Evolutionary conservation across 1,284 basidiomycete species (phyloP), one percentile per base, ranked within the genome.

Genomic region (Ceratobasidium sp.): DNA sequence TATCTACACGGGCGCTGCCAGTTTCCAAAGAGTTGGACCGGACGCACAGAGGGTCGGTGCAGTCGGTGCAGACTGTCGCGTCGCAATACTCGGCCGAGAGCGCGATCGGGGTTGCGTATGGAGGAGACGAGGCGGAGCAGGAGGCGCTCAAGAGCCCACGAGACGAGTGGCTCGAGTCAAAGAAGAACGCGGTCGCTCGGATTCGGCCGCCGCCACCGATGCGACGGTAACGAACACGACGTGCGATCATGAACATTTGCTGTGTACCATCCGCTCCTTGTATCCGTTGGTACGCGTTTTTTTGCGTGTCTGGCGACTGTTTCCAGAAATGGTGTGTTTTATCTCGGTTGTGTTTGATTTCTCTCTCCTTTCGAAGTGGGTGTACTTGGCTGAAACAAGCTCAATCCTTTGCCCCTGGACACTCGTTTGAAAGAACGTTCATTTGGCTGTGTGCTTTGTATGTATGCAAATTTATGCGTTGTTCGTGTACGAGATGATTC

Each of bases 311-410:
- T 62, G n/a, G 2, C 5, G 5, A 3, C 23, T 46, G 6, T 62
- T 61, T 45, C 16, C 23, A n/a, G 16, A 39, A 28, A 28, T 18
- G 14, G 26, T 39, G 46, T 62, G 41, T 48, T 53, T 65, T 65
- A 39, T 50, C 21, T 28, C 21, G 6, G 18, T 45, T 53, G 5
- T 14, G 21, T 65, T 36, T n/a, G 53, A 28, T 34, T 28, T 36
- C 4, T 28, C 23, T 5, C 32, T 39, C 36, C 21, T 32, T 53
- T 53, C 36, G 18, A 39, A 23, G 2, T 65, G 62, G 62, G 32
- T 57, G 53, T 14, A n/a, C n/a, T n/a, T 39, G 3, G 39, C 48
- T 65, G 62, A 65, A 65, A 65, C 62, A 65, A 50, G 46, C 62
- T 65, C 62, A 65, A 45, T 65, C 62, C 8, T 65, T 65, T 52